These are phyloP conservation scores for Candida insectorum DNA, from an alignment of 805 yeast genomes.

Conservation along the genomic window DNA sequence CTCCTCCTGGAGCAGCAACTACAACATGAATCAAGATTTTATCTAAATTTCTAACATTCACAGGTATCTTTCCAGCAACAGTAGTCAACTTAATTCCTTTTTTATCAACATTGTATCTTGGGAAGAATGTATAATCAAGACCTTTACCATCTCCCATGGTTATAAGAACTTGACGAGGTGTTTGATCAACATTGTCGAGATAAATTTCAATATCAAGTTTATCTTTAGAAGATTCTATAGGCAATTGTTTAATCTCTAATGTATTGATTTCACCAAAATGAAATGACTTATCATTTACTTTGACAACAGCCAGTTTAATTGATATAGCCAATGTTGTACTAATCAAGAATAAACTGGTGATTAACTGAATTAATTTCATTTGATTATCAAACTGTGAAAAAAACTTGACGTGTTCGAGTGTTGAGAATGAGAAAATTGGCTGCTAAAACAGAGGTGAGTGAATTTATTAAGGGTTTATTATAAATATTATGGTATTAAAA, in stretches of 20 bases:
- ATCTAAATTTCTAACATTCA: constrained; percentile 31
- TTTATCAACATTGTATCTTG: constrained; percentile 19
- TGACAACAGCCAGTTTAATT: constrained; percentile 27
- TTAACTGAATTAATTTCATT: constrained; percentile 3
- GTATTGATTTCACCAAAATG: constrained; percentile 29
- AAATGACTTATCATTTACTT: constrained; percentile 20
- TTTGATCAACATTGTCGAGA: constrained; percentile 17
- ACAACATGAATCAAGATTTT: constrained; percentile 28
- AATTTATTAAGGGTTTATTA: no score
- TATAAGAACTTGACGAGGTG: constrained; percentile 35
- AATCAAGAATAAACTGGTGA: constrained; percentile 1
- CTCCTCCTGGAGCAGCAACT: constrained; percentile 19
- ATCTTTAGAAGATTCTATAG: constrained; percentile 30
- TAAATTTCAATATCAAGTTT: constrained; percentile 25
- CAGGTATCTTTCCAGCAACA: constrained; percentile 28
- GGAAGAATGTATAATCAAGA: constrained; percentile 30
- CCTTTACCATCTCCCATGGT: constrained; percentile 27
- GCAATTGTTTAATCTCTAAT: constrained; percentile 25
- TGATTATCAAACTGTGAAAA: no score
- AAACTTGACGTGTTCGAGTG: neutral
- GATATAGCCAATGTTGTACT: constrained; percentile 22
- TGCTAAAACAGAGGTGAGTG: no score
- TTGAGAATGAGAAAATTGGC: no score
- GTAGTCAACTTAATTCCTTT: constrained; percentile 21
- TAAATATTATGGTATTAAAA: no score